phyloP scores from a whole-genome alignment of 2,329 filamentous ascomycete genomes.

The Ascochyta rabiei region DNA sequence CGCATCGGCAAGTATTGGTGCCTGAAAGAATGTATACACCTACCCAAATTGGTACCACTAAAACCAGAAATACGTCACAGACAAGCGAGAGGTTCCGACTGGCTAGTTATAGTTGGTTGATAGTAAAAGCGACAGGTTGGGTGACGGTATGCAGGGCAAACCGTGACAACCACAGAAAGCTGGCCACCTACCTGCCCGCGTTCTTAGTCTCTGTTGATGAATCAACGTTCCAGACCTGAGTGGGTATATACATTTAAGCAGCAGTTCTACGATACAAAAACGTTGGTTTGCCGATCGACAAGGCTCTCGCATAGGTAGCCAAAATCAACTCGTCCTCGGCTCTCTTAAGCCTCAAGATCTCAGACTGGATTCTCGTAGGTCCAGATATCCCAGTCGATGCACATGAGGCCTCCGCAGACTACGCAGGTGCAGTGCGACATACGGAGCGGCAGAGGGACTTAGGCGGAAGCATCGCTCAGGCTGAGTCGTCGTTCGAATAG shows the following conservation, averaged over 20 bases:
- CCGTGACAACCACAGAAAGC: too few relatives aligned
- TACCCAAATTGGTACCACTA: too few relatives aligned
- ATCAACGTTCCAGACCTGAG: too few relatives aligned
- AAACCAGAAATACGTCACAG: too few relatives aligned
- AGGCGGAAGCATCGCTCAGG: slow-evolving; percentile 30
- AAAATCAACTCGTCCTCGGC: slow-evolving; percentile 28
- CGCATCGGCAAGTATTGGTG: slow-evolving; percentile 33
- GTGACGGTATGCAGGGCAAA: too few relatives aligned
- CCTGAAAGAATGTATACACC: too few relatives aligned
- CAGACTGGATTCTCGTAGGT: slow-evolving; percentile 33
- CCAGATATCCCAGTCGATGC: slow-evolving; percentile 39
- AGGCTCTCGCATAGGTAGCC: slow-evolving; percentile 33
- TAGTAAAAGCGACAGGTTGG: too few relatives aligned
- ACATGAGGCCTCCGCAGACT: background rate
- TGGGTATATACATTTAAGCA: too few relatives aligned
- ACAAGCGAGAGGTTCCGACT: too few relatives aligned
- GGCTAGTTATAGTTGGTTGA: too few relatives aligned
- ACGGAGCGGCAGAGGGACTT: slow-evolving; percentile 28
- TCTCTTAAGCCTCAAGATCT: slow-evolving; percentile 26
- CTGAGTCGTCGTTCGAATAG: background rate
- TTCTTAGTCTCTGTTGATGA: too few relatives aligned
- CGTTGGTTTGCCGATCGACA: slow-evolving; percentile 30
- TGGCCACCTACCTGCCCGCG: too few relatives aligned
- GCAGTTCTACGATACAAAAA: slow-evolving; percentile 38
- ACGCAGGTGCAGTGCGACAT: slow-evolving; percentile 20